Conservation (phyloP, 2,329 filamentous ascomycete genomes). For the Cytospora mali region DNA sequence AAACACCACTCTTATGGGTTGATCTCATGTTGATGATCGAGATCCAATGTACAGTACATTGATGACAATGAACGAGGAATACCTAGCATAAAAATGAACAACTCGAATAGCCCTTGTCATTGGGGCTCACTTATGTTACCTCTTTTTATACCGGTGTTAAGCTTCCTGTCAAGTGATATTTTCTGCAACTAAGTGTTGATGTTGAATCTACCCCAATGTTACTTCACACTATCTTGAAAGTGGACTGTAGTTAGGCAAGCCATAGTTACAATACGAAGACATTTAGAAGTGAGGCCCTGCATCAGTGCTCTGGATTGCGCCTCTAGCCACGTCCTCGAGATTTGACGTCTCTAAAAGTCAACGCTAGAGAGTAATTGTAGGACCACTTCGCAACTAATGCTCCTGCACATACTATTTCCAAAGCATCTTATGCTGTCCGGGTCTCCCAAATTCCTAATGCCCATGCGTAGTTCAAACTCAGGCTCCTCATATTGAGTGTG, state of each 20-base stretch:
- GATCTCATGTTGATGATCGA: constrained; percentile 14
- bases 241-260: not conserved
- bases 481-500: not conserved
- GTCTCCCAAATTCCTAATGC: not conserved
- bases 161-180: not conserved
- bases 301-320: not conserved
- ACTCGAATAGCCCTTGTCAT: not conserved
- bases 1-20: constrained; percentile 29
- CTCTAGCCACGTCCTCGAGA: not conserved
- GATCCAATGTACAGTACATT: constrained; percentile 23
- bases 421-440: not conserved
- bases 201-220: not conserved
- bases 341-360: not conserved
- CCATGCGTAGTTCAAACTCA: not conserved
- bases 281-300: not conserved
- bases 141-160: not conserved
- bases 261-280: not conserved
- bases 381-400: not conserved
- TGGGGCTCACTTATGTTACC: not conserved
- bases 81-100: constrained; percentile 7
- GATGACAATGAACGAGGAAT: constrained; percentile 13
- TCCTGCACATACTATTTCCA: not conserved
- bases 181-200: not conserved
- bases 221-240: not conserved
- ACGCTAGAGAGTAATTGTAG: not conserved